Base-by-base conservation (phyloP, 768 basidiomycete genomes). In the Suillus discolor region DNA sequence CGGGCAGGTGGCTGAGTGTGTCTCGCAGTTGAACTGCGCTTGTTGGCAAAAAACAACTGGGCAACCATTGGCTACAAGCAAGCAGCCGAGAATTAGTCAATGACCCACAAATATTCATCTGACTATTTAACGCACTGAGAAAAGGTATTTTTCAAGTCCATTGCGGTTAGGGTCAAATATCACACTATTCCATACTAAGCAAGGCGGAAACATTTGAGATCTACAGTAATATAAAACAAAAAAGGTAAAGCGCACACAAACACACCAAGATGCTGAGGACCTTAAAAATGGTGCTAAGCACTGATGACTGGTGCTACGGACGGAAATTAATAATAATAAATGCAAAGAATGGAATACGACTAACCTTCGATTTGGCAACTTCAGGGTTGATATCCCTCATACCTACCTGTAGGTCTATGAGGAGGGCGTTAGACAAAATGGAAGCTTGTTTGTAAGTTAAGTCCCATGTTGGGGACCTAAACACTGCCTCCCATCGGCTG, bases 401-500 rank as follows among this genome's bases (percentile, higher is more conserved):
- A 49, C 47, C 47, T 49, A 49, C 47, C 47, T 49, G 45, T 20
- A 67, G 20, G 39, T 67, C 63, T 7, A 45, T 45, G 6, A 45
- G n/a, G n/a, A 67, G 57, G 6, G 57, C 63, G 13, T 44, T 55
- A 6, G 63, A 39, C 28, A 67, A 42, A 8, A 60, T 42, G 13
- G 57, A 39, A 20, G 51, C 66, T 60, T 67, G 63, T 31, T 64
- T 49, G 6, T 60, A 53, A 28, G 51, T 28, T 8, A 53, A 53
- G 25, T 53, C 51, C 28, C 57, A 65, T 6, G 34, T 8, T 6
- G 2, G 51, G 8, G 51, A 53, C 25, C 51, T 53, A 6, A 53
- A 53, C 15, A 64, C 57, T 6, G 55, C 42, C 44, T 67, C 57
- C 66, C 57, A 64, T 18, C 23, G 23, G 31, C 66, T 63, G 62